A percentile compares a stretch with the other conserved stretches of the same genome.
phyloP scores from a whole-genome alignment of 805 yeast species.

The Metschnikowia henanensis region DNA sequence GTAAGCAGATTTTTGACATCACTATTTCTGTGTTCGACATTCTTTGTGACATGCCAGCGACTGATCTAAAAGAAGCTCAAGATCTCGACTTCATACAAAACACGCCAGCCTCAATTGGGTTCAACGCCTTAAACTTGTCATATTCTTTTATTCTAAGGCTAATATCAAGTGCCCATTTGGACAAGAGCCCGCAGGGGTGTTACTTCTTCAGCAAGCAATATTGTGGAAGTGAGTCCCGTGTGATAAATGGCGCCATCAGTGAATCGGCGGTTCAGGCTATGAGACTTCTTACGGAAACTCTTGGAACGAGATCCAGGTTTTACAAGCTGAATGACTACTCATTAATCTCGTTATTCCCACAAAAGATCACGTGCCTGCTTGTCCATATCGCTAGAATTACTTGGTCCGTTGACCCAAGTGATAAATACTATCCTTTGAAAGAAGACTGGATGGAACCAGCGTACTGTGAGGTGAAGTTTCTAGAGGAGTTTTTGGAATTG shows the following conservation, averaged over 20 bases:
- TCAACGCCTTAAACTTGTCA: slow-evolving; percentile 1
- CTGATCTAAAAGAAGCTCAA: background rate
- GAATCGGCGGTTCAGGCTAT: slow-evolving; percentile 7
- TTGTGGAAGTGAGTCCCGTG: slow-evolving; percentile 10
- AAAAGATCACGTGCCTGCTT: slow-evolving; percentile 5
- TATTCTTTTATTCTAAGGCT: slow-evolving; percentile 5
- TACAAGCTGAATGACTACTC: slow-evolving; percentile 7
- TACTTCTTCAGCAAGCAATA: slow-evolving; percentile 15
- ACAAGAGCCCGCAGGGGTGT: slow-evolving; percentile 7
- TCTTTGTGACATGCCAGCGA: slow-evolving; percentile 2
- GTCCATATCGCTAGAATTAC: slow-evolving; percentile 7
- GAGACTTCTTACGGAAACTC: slow-evolving; percentile 2
- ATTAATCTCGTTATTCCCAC: slow-evolving; percentile 10
- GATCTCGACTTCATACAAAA: slow-evolving; percentile 5
- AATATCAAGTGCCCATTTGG: slow-evolving; percentile 3
- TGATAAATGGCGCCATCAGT: slow-evolving; percentile 11
- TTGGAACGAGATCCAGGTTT: slow-evolving; percentile 14
- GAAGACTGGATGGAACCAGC: slow-evolving; percentile 16
- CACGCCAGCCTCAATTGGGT: slow-evolving; percentile 7
- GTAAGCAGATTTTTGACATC: slow-evolving; percentile 1
- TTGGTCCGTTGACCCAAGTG: slow-evolving; percentile 10
- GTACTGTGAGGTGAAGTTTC: slow-evolving; percentile 6
- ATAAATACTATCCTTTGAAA: slow-evolving; percentile 12
- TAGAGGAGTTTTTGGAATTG: slow-evolving; percentile 2
- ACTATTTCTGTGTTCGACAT: slow-evolving; percentile 6